Evolutionary conservation across 345 rosid genomes (phyloP), one percentile per base, ranked within the genome.

Genomic region (Moricandia arvensis): DNA sequence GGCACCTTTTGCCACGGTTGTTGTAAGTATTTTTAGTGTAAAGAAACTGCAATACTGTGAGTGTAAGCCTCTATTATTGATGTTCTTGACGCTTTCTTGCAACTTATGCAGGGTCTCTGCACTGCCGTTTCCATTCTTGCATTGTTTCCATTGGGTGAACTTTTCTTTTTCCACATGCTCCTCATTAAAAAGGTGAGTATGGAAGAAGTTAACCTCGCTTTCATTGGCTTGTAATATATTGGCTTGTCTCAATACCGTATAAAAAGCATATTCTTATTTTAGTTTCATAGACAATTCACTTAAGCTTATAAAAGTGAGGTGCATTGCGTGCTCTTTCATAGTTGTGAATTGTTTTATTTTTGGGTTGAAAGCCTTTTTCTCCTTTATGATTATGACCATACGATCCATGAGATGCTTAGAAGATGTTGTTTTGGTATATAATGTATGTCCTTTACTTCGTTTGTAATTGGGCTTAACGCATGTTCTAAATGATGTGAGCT

Each of bases 151-250:
- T 49, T 95, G 74, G 92, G 93, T 58, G 99, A 95, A 85, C 97
- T 95, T 67, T 88, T 95, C 87, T 90, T 95, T 83, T 95, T 95
- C 86, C 99, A 95, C 87, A 68, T 95, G 81, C 85, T 95, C 75
- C 87, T 95, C 75, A 90, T 95, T 53, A 85, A 90, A 87, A 95
- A 95, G 93, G 99, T 94, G 53, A 74, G 89, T 80, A 4, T 0
- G 4, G 34, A 67, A 73, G 18, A 16, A 13, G 47, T 47, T 4
- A 15, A 0, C 24, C 17, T 66, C 5, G 29, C 11, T 26, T 31
- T 35, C 11, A 21, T 21, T 21, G 24, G 24, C 24, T 8, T 16
- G 31, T 37, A 21, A 21, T 21, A 21, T 21, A 21, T 61, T 13
- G 0, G 12, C 29, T 62, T 69, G 34, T 9, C 29, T 59, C 24